Percentiles rank a stretch among this genome's conserved stretches.
Evolutionary conservation across 2,329 filamentous ascomycete species (phyloP).

Genomic region (Arthrobotrys musiformis): DNA sequence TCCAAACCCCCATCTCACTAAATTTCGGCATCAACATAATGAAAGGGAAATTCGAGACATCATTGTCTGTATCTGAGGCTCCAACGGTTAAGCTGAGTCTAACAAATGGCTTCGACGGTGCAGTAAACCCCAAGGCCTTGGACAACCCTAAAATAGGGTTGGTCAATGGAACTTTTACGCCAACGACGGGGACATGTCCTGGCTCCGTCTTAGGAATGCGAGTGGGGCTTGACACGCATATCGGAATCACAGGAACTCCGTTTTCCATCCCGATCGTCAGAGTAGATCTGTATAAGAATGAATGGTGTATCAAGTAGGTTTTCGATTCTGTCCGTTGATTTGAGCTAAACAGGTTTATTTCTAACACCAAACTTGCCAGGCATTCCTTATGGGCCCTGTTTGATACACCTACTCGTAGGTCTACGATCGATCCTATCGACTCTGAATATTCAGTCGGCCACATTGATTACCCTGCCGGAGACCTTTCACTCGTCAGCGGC

Average conservation of each 20-base stretch:
- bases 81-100: constrained; percentile 36
- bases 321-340: no score
- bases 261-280: constrained; percentile 34
- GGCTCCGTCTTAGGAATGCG: constrained; percentile 39
- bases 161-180: constrained; percentile 30
- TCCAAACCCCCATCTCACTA: constrained; percentile 37
- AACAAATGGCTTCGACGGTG: constrained; percentile 21
- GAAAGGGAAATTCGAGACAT: constrained; percentile 34
- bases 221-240: constrained; percentile 42
- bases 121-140: constrained; percentile 4
- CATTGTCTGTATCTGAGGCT: constrained; percentile 31
- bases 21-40: constrained; percentile 54
- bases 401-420: constrained; percentile 23
- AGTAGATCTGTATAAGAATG: constrained; percentile 35
- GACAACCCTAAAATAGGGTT: constrained; percentile 8
- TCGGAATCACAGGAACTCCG: constrained; percentile 35
- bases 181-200: constrained; percentile 27
- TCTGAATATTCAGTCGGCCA: constrained; percentile 26
- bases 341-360: background rate
- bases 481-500: constrained; percentile 29
- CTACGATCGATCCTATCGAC: constrained; percentile 6
- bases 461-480: background rate
- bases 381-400: constrained; percentile 18
- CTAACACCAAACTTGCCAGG: constrained; percentile 5
- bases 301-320: constrained; percentile 52